Base-by-base conservation (phyloP, 1,284 basidiomycete genomes). In the Malassezia psittaci region DNA sequence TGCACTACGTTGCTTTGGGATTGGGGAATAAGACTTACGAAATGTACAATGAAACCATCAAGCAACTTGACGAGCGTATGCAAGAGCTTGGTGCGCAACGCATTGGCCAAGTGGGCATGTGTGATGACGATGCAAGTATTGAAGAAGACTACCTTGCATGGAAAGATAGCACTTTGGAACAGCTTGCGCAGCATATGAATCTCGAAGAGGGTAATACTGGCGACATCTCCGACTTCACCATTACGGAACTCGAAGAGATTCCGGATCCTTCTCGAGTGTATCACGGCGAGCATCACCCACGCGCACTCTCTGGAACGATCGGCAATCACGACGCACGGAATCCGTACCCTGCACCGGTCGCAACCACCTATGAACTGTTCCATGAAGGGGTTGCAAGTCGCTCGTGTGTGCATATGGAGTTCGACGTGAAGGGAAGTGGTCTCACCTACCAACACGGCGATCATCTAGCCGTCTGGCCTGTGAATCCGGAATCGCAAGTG, bases 121-220 rank as follows among this genome's bases (percentile, higher is more conserved):
- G 93, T 65, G 93, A 98, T 72, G 93, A 98, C 75, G 93, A 98
- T 77, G 94, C 94, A 80, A 90, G 87, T 73, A 93, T 98, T 88
- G 93, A 98, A 77, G 94, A 98, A 78, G 93, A 98, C 77, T 98
- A 96, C 76, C 82, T 98, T n/a, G 90, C 88, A 63, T 98, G 93
- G 93, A 98, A 98, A 77, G 93, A 98, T 75, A 82, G 80, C 67
- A 91, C 96, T 90, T 96, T 90, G 85, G 85, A 86, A 43, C 83
- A 84, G 5, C 88, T 98, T 59, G 82, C 89, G 29, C 76, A 81
- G 61, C 81, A 82, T 46, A 82, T 96, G 80, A 81, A 81, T 60
- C 88, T 96, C 54, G 90, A 96, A 76, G 93, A 96, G 77, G 93
- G 94, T 54, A 88, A 89, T 66, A 89, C 89, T 53, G 90, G 88